Percentiles rank a stretch among this genome's conserved stretches.
phyloP scores from a whole-genome alignment of 2,329 filamentous ascomycete species.

The Paecilomyces niveus region DNA sequence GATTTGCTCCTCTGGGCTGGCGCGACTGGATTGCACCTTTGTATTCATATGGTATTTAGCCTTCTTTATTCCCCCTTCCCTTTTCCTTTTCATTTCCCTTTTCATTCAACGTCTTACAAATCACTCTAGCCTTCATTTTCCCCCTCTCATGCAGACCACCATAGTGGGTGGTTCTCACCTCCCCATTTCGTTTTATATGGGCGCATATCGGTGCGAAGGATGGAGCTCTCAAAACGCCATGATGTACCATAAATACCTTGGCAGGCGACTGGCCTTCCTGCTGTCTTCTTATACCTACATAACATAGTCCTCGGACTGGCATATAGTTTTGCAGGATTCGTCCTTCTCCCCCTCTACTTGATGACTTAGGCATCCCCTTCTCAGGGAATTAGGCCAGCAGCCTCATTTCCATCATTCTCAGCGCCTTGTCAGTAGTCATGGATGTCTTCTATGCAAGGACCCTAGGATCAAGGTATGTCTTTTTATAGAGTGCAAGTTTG shows the following conservation, averaged over 20 bases:
- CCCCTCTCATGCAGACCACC: neutral
- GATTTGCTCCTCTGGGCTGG: neutral
- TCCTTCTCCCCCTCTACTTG: neutral
- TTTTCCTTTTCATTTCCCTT: too few relatives aligned
- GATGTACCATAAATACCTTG: neutral
- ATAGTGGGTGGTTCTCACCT: neutral
- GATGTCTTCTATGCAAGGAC: neutral
- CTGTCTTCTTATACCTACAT: neutral
- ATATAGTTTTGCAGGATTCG: neutral
- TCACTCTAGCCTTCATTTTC: neutral
- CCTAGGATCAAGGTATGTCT: neutral
- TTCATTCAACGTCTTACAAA: neutral
- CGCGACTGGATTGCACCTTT: neutral
- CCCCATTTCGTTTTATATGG: neutral
- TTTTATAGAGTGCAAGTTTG: neutral
- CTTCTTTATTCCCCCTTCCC: conserved; percentile 7
- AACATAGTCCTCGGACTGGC: neutral
- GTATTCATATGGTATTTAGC: neutral
- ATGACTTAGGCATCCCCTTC: neutral
- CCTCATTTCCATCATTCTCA: too few relatives aligned
- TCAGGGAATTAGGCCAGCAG: neutral
- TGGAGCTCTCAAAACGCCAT: neutral
- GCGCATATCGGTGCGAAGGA: neutral
- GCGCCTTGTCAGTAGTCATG: too few relatives aligned
- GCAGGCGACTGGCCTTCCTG: neutral